Conservation (phyloP, 2,329 filamentous ascomycete genomes). For the Verticillium klebahnii region DNA sequence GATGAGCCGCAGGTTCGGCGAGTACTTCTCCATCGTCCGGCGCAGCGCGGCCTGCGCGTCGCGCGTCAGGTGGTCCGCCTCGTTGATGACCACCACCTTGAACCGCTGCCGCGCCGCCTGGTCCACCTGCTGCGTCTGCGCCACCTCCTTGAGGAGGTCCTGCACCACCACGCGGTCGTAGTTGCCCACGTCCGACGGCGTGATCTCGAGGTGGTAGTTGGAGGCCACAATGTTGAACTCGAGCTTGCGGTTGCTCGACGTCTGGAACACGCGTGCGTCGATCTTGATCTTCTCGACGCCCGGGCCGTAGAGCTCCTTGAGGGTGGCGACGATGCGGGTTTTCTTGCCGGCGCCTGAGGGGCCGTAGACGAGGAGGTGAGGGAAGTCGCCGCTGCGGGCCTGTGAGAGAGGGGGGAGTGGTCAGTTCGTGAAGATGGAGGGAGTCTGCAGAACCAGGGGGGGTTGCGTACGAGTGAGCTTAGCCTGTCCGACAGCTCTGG, state of each 20-base stretch:
- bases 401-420: slow-evolving; percentile 29
- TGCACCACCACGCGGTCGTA: slow-evolving; percentile 96
- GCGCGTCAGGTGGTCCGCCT: slow-evolving; percentile 88
- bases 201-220: slow-evolving; percentile 97
- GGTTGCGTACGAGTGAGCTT: slow-evolving; percentile 67
- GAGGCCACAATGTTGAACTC: slow-evolving; percentile 99
- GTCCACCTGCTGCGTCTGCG: slow-evolving; percentile 99
- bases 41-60: slow-evolving; percentile 94
- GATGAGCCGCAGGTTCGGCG: slow-evolving; percentile 87
- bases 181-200: slow-evolving; percentile 91
- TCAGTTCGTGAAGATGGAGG: neutral
- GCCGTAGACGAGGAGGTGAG: slow-evolving; percentile 94
- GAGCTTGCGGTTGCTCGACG: slow-evolving; percentile 90
- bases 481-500: slow-evolving; percentile 82
- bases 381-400: slow-evolving; percentile 97
- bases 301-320: slow-evolving; percentile 91
- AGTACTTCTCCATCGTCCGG: slow-evolving; percentile 99
- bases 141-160: slow-evolving; percentile 93
- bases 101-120: slow-evolving; percentile 84
- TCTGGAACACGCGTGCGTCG: slow-evolving; percentile 94
- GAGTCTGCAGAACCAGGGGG: slow-evolving; percentile 8
- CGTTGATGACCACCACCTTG: slow-evolving; percentile 99
- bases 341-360: slow-evolving; percentile 97
- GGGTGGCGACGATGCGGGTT: slow-evolving; percentile 88
- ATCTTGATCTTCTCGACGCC: slow-evolving; percentile 99